A percentile compares a stretch with the other conserved stretches of the same genome.
Evolutionary conservation across 2,329 filamentous ascomycete species (phyloP).

Genomic region (Penicillium sp.): DNA sequence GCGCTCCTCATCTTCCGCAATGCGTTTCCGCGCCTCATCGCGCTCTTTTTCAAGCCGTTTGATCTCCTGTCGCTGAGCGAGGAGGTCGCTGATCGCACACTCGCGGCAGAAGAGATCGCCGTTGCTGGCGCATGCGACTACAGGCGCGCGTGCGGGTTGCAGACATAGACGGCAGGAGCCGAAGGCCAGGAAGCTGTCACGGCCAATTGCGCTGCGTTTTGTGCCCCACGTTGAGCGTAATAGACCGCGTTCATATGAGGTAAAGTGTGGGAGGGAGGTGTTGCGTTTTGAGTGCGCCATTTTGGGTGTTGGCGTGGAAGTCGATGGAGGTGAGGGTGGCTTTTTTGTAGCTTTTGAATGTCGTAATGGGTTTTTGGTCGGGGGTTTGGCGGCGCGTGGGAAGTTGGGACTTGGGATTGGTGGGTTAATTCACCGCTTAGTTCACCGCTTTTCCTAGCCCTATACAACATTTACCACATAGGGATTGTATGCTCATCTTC

Average conservation of each 20-base stretch:
- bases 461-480: not conserved
- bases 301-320: not conserved
- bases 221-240: constrained; percentile 80
- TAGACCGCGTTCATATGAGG: constrained; percentile 79
- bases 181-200: constrained; percentile 91
- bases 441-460: not conserved
- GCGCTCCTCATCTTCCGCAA: constrained; percentile 57
- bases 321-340: not conserved
- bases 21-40: constrained; percentile 61
- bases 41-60: constrained; percentile 70
- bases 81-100: constrained; percentile 86
- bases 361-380: constrained; percentile 2
- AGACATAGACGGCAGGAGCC: constrained; percentile 86
- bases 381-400: not conserved
- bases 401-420: not conserved
- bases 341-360: constrained; percentile 6
- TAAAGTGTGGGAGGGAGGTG: constrained; percentile 90
- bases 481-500: not conserved
- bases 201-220: constrained; percentile 76
- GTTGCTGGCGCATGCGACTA: constrained; percentile 72
- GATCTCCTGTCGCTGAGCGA: constrained; percentile 87
- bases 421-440: not conserved
- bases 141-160: constrained; percentile 73
- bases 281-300: constrained; percentile 70
- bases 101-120: constrained; percentile 95